Conservation (phyloP, 2,329 filamentous ascomycete species). For the Pseudogymnoascus verrucosus region DNA sequence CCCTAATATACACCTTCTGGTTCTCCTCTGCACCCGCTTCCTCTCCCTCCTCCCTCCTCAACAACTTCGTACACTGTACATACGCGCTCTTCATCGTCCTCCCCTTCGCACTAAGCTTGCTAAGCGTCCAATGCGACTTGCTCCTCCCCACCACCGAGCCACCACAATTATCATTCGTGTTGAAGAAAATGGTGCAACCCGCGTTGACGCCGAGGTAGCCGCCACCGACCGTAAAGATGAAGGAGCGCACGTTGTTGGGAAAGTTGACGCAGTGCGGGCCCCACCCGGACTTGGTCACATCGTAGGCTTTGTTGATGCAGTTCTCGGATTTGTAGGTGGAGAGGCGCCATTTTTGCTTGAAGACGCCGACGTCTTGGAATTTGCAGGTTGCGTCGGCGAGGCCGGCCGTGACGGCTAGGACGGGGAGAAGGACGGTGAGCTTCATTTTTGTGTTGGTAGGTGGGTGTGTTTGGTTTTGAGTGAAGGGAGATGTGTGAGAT, state of each 20-base stretch:
- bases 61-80: conserved; percentile 1
- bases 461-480: not conserved
- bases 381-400: not conserved
- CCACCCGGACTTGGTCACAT: not conserved
- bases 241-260: not conserved
- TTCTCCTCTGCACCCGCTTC: not conserved
- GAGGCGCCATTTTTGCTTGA: conserved; percentile 1
- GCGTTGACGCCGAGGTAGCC: not conserved
- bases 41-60: not conserved
- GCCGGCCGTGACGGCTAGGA: not conserved
- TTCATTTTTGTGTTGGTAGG: not conserved
- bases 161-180: not conserved
- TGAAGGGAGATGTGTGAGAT: not conserved
- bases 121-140: not conserved
- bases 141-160: not conserved
- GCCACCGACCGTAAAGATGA: not conserved
- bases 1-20: not conserved
- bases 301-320: conserved; percentile 1
- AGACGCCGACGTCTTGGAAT: not conserved
- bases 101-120: not conserved
- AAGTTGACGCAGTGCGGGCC: not conserved
- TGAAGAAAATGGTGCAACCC: not conserved
- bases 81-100: conserved; percentile 1
- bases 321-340: not conserved
- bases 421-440: not conserved